Evolutionary conservation across 2,329 filamentous ascomycete species (phyloP).

Genomic region (Aureobasidium sp.): DNA sequence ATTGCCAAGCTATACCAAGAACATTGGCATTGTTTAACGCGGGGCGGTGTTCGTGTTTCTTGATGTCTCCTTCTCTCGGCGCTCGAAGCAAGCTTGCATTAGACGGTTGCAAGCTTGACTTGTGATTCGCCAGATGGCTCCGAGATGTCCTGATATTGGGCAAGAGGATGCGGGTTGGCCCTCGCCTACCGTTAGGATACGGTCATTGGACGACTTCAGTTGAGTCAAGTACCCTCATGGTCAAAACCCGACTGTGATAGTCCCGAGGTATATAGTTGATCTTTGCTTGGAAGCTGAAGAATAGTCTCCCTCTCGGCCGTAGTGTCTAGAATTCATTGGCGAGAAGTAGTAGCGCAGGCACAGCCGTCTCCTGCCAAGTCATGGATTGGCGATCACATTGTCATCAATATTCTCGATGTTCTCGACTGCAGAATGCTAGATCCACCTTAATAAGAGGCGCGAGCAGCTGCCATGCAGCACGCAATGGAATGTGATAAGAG

Average conservation of each 20-base stretch:
- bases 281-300: not conserved
- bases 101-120: not conserved
- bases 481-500: not conserved
- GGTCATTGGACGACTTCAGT: not conserved
- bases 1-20: constrained; percentile 13
- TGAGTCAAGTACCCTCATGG: not conserved
- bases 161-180: not conserved
- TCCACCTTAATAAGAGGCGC: not conserved
- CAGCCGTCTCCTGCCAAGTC: constrained; percentile 1
- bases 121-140: not conserved
- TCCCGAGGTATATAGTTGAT: not conserved
- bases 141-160: not conserved
- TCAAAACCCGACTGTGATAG: not conserved
- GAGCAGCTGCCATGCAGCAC: not conserved
- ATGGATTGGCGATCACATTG: not conserved
- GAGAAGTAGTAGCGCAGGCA: not conserved
- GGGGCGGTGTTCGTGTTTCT: not conserved
- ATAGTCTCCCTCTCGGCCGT: not conserved
- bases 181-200: not conserved
- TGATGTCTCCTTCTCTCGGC: not conserved
- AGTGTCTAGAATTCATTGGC: not conserved
- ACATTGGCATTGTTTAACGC: not conserved
- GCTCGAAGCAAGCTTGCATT: constrained; percentile 7
- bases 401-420: not conserved
- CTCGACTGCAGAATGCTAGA: not conserved